Base-by-base conservation (phyloP, 306 rosid genomes). In the Purshia tridentata region DNA sequence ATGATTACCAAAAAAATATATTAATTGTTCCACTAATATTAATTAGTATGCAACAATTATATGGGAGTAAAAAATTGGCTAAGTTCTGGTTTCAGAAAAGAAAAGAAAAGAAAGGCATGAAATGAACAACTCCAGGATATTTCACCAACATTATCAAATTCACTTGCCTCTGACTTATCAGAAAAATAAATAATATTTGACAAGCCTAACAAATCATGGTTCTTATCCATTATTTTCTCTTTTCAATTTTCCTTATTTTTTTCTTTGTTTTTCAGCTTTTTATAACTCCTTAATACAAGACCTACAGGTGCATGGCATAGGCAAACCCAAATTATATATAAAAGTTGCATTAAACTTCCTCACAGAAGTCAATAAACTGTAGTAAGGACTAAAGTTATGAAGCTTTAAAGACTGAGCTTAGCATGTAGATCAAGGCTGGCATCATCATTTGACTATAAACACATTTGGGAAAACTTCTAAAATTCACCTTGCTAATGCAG, bases 401-500 rank as follows among this genome's bases (percentile, higher is more conserved):
- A 39, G 54, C 35, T 51, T 41, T 10, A 55, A 52, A 64, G 77
- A 74, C 16, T 6, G 64, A 64, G 51, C 18, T 66, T 54, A 5
- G 73, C 22, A 64, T 53, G 73, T 41, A 65, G 48, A 65, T 45
- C 65, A 74, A 44, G 50, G 7, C 18, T 40, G 49, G 60, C 2
- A 45, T 9, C 72, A 67, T 45, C 16, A 65, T 65, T 65, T 65
- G 51, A 13, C 18, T 44, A 47, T 37, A 40, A 39, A 61, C 50
- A 49, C 70, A 77, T 74, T 15, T 78, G 55, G 29, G 63, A 60
- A 74, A 62, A 65, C 70, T 58, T 15, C 46, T 54, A 54, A 9
- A 65, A 75, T 61, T 81, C 70, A 94, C 98, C 96, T 91, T 74
- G 98, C 97, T 69, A 94, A 80, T 77, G 94, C 88, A 77, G 91